Conservation (phyloP, 2,329 filamentous ascomycete genomes). For the Aspergillus persii region DNA sequence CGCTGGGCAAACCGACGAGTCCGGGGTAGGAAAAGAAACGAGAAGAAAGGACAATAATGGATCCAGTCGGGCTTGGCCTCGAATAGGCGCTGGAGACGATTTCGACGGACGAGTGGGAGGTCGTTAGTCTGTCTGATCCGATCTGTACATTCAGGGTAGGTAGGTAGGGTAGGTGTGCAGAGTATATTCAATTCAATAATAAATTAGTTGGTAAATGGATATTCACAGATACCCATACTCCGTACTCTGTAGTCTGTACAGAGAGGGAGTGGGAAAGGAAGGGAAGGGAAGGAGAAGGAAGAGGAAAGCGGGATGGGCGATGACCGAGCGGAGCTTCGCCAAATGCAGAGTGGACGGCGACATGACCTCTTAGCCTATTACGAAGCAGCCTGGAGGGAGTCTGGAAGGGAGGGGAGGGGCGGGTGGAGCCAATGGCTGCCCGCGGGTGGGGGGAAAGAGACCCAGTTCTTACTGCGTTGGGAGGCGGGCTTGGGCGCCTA, state of each 20-base stretch:
- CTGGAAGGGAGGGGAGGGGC: constrained; percentile 6
- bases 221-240: too few relatives aligned
- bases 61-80: not conserved
- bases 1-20: constrained; percentile 1
- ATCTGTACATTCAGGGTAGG: too few relatives aligned
- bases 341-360: constrained; percentile 14
- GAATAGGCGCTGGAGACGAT: not conserved
- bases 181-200: too few relatives aligned
- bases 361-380: not conserved
- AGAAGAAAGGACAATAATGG: not conserved
- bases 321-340: constrained; percentile 21
- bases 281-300: too few relatives aligned
- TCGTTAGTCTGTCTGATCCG: too few relatives aligned
- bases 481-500: constrained; percentile 14
- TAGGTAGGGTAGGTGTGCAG: too few relatives aligned
- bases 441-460: constrained; percentile 3
- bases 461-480: constrained; percentile 7
- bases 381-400: not conserved
- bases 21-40: constrained; percentile 10
- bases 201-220: too few relatives aligned
- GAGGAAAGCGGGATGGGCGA: constrained; percentile 9
- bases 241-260: too few relatives aligned
- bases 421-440: constrained; percentile 18
- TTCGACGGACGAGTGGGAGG: not conserved
- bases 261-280: too few relatives aligned